Percentiles rank a stretch among this genome's conserved stretches.
These are phyloP conservation scores for Cylindricascospora bacillispora DNA, from an alignment of 1,139 yeast species.

Conservation along the genomic window DNA sequence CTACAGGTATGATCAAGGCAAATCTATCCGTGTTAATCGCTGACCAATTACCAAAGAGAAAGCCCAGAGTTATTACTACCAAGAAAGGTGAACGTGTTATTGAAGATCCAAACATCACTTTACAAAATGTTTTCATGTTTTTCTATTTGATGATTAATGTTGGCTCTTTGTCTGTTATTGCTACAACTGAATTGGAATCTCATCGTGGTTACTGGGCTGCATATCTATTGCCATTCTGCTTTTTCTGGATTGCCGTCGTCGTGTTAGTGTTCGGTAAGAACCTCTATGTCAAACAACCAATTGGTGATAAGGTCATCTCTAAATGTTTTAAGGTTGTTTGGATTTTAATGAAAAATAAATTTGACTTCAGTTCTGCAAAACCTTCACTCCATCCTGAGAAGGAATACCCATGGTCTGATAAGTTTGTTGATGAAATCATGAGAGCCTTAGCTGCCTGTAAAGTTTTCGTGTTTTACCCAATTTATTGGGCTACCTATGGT, in stretches of 20 bases:
- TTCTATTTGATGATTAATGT: constrained; percentile 74
- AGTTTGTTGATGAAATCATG: constrained; percentile 49
- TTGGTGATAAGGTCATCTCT: constrained; percentile 49
- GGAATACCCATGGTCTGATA: constrained; percentile 30
- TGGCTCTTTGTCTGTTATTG: constrained; percentile 68
- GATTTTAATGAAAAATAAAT: constrained; percentile 37
- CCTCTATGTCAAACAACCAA: constrained; percentile 46
- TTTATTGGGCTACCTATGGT: constrained; percentile 52
- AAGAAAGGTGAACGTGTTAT: constrained; percentile 56
- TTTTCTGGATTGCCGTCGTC: constrained; percentile 47
- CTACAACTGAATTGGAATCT: constrained; percentile 39
- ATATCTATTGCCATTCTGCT: constrained; percentile 54
- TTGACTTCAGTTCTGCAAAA: constrained; percentile 41
- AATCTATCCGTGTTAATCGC: constrained; percentile 71
- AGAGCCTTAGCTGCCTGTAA: constrained; percentile 49
- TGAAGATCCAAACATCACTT: constrained; percentile 56
- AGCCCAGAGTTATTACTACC: constrained; percentile 45
- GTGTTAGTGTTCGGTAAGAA: constrained; percentile 47
- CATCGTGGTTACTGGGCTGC: constrained; percentile 69
- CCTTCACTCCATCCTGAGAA: constrained; percentile 39
- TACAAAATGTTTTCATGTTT: constrained; percentile 62
- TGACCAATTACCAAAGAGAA: constrained; percentile 51
- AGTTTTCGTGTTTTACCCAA: constrained; percentile 48
- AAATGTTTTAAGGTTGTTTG: constrained; percentile 39
- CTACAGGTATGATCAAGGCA: constrained; percentile 75